Conservation (phyloP, 495 filamentous ascomycete species). For the Hyaloscypha hepaticicola region DNA sequence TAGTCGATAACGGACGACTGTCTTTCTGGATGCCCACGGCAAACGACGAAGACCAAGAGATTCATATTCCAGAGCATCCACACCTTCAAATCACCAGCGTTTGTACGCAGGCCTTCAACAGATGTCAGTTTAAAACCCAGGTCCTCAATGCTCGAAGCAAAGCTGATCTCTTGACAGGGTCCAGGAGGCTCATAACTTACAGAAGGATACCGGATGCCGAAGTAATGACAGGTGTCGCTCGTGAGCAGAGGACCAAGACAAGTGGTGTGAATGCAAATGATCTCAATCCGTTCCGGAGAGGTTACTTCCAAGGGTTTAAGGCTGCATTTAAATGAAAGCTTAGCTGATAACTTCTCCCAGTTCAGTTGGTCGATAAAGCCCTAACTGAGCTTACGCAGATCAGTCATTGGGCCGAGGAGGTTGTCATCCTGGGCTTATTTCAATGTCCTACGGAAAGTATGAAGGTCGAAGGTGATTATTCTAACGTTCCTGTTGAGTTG, state of each 20-base stretch:
- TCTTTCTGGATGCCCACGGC: conserved; percentile 98
- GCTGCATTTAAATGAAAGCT: conserved; percentile 12
- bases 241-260: conserved; percentile 36
- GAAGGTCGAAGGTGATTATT: too few species aligned
- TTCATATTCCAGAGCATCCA: conserved; percentile 75
- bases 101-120: conserved; percentile 83
- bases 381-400: neutral
- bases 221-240: conserved; percentile 34
- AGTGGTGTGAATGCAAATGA: conserved; percentile 62
- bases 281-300: conserved; percentile 75
- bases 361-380: neutral
- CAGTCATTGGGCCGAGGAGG: neutral
- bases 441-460: too few species aligned
- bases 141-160: neutral
- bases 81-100: conserved; percentile 72
- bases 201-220: conserved; percentile 63
- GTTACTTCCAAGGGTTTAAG: conserved; percentile 55
- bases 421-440: neutral
- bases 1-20: conserved; percentile 80
- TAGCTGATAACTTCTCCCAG: neutral
- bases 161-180: conserved; percentile 56
- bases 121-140: conserved; percentile 54
- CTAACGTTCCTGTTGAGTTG: too few species aligned
- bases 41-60: conserved; percentile 68
- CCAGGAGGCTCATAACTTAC: conserved; percentile 83